Percentiles rank a stretch among this genome's conserved stretches.
Evolutionary conservation across 2,329 filamentous ascomycete genomes (phyloP).

Genomic region (Neopestalotiopsis clavispora): DNA sequence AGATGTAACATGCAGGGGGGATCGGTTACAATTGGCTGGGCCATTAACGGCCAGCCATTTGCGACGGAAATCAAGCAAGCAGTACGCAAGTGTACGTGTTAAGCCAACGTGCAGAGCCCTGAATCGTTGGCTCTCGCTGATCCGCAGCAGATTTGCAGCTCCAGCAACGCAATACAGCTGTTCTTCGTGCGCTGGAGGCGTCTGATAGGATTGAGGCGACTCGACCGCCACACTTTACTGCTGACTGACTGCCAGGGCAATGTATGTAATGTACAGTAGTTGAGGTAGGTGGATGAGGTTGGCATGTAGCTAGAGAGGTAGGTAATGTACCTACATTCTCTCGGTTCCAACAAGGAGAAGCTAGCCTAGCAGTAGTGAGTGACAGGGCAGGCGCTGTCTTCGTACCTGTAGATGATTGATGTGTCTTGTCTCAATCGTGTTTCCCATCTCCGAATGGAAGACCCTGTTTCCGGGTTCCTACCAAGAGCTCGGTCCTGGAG

Average conservation of each 20-base stretch:
- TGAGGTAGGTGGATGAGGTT: not conserved
- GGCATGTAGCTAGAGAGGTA: not conserved
- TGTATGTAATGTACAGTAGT: not conserved
- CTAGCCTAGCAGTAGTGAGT: too few species aligned
- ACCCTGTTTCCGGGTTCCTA: too few species aligned
- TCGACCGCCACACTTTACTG: not conserved
- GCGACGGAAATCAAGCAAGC: not conserved
- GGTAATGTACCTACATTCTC: not conserved
- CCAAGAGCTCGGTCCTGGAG: too few species aligned
- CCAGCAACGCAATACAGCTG: not conserved
- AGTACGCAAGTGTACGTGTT: not conserved
- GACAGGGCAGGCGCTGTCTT: too few species aligned
- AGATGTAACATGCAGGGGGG: not conserved
- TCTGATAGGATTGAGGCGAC: slow-evolving; percentile 5
- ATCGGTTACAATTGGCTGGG: not conserved
- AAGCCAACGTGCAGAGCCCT: slow-evolving; percentile 4
- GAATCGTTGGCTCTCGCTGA: slow-evolving; percentile 8
- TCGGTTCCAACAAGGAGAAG: too few species aligned
- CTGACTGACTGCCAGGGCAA: not conserved
- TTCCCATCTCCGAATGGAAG: too few species aligned
- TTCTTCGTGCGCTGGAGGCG: not conserved
- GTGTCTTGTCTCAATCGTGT: too few species aligned
- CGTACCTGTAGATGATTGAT: too few species aligned
- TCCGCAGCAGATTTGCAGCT: not conserved
- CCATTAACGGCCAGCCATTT: not conserved